Percentiles rank a stretch among this genome's conserved stretches.
These are phyloP conservation scores for Podila minutissima DNA, from an alignment of 192 early-diverging fungal species.

Conservation along the genomic window DNA sequence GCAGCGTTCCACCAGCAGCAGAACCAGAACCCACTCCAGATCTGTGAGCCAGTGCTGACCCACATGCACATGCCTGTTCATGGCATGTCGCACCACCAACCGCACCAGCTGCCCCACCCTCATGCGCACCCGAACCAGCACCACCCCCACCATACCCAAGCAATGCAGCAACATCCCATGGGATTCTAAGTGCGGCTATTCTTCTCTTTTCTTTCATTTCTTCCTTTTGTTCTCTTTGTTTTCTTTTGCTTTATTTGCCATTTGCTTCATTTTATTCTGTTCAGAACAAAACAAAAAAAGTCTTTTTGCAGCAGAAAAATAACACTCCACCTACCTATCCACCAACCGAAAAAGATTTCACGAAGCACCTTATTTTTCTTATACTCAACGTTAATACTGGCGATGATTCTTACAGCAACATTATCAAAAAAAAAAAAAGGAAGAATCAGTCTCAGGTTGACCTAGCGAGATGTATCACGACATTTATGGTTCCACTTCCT, in stretches of 20 bases:
- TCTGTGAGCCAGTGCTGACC: constrained; percentile 35
- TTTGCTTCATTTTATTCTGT: neutral
- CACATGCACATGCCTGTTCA: constrained; percentile 31
- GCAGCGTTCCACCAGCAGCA: constrained; percentile 31
- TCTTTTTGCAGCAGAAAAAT: too few relatives aligned
- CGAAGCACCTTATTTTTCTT: constrained; percentile 5
- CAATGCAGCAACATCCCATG: constrained; percentile 43
- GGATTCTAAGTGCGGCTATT: constrained; percentile 25
- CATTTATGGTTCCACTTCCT: too few relatives aligned
- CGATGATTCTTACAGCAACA: too few relatives aligned
- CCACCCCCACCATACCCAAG: constrained; percentile 20
- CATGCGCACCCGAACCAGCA: constrained; percentile 49
- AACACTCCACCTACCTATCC: too few relatives aligned
- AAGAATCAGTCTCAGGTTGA: neutral
- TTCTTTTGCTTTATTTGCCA: neutral
- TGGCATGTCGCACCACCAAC: constrained; percentile 34
- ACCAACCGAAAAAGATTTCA: neutral
- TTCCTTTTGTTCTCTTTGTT: neutral
- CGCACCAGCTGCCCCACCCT: constrained; percentile 41
- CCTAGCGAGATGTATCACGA: too few relatives aligned
- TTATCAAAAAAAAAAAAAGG: neutral
- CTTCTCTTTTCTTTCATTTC: constrained; percentile 1
- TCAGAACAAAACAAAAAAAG: too few relatives aligned
- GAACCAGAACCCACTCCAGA: constrained; percentile 21
- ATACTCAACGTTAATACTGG: neutral